These are phyloP conservation scores for Phytophthora rubi DNA, from an alignment of 352 stramenopile species.

Conservation along the genomic window DNA sequence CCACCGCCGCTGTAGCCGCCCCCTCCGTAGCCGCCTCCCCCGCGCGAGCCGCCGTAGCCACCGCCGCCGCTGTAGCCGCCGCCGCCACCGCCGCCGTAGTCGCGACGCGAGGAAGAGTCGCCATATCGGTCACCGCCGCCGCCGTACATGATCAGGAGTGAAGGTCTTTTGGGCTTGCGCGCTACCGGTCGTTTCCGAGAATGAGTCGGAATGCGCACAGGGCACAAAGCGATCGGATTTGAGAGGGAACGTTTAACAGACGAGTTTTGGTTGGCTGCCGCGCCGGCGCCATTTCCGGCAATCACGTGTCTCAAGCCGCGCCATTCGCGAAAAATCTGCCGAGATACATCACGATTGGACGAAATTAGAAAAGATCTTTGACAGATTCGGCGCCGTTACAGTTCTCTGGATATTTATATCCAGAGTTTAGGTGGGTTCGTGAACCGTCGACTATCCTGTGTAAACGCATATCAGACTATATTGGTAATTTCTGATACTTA, in stretches of 20 bases:
- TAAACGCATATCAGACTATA: too few relatives aligned
- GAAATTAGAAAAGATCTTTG: slow-evolving; percentile 21
- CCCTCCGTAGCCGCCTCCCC: slow-evolving; percentile 34
- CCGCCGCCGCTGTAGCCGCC: slow-evolving; percentile 43
- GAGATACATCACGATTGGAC: slow-evolving; percentile 16
- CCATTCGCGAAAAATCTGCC: slow-evolving; percentile 23
- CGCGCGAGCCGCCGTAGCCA: slow-evolving; percentile 31
- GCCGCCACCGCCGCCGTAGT: slow-evolving; percentile 39
- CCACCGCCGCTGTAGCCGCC: slow-evolving; percentile 18
- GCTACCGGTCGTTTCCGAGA: slow-evolving; percentile 32
- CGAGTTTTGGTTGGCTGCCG: slow-evolving; percentile 40
- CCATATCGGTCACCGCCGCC: slow-evolving; percentile 44
- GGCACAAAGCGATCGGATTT: slow-evolving; percentile 38
- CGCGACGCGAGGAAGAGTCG: slow-evolving; percentile 19
- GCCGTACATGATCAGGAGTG: slow-evolving; percentile 68
- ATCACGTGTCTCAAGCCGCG: slow-evolving; percentile 24
- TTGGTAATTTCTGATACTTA: too few relatives aligned
- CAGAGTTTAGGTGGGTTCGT: too few relatives aligned
- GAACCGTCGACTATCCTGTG: too few relatives aligned
- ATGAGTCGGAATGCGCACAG: slow-evolving; percentile 19
- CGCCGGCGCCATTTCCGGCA: slow-evolving; percentile 24
- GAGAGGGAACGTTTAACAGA: slow-evolving; percentile 19
- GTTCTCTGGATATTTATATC: too few relatives aligned
- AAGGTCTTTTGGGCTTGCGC: slow-evolving; percentile 26
- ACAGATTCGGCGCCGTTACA: too few relatives aligned